A percentile compares a stretch with the other conserved stretches of the same genome.
Conservation (phyloP, 169 alveolate genomes). For the Plasmodium vivax region DNA sequence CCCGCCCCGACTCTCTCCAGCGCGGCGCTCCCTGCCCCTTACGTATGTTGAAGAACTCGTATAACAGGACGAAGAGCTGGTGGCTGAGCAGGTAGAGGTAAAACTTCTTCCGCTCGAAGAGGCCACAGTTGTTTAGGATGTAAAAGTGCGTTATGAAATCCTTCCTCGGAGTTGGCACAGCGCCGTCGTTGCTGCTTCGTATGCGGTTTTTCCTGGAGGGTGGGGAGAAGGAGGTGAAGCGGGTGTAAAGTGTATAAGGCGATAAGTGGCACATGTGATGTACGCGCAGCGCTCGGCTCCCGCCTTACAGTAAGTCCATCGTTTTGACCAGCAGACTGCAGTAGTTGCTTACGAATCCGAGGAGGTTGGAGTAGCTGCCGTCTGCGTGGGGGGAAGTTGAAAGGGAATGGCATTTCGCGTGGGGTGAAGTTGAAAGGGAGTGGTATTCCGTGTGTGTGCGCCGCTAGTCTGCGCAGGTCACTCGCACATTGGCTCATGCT, state of each 20-base stretch:
- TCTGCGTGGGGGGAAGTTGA: not conserved
- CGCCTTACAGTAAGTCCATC: slow-evolving; percentile 39
- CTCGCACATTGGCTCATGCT: not conserved
- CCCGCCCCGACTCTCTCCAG: not conserved
- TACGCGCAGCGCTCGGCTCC: not conserved
- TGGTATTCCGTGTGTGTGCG: not conserved
- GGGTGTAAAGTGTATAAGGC: not conserved
- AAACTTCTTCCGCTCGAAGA: slow-evolving; percentile 61
- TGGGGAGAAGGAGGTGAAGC: not conserved
- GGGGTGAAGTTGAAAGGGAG: not conserved
- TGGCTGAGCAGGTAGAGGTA: slow-evolving; percentile 60
- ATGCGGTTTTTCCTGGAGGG: slow-evolving; percentile 26
- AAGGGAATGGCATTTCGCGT: not conserved
- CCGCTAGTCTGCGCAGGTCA: not conserved
- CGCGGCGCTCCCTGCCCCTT: not conserved
- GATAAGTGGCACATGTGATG: not conserved
- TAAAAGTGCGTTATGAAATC: slow-evolving; percentile 41
- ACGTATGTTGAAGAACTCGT: slow-evolving; percentile 56
- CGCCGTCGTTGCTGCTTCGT: slow-evolving; percentile 2
- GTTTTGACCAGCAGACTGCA: slow-evolving; percentile 27
- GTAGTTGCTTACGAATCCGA: slow-evolving; percentile 16
- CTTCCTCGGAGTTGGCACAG: not conserved
- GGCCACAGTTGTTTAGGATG: slow-evolving; percentile 35
- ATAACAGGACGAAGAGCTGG: slow-evolving; percentile 25
- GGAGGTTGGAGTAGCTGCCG: not conserved